Evolutionary conservation across 176 grass and related monocot genomes (phyloP).

Genomic region (Bothriochloa decipiens): DNA sequence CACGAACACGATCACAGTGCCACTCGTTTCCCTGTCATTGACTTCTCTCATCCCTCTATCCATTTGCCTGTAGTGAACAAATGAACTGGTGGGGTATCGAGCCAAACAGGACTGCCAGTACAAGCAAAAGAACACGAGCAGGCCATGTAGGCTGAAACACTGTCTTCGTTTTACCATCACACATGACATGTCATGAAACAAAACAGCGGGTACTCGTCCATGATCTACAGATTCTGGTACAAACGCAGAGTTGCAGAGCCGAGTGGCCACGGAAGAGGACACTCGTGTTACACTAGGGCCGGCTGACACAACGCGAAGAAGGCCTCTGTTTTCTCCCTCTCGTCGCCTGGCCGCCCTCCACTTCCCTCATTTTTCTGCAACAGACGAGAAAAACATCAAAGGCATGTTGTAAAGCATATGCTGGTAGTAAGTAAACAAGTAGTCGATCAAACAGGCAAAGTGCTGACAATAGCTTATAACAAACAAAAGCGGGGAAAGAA

Average conservation of each 20-base stretch:
- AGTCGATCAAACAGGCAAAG: neutral
- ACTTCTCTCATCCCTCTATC: too few species aligned
- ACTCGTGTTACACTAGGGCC: constrained; percentile 26
- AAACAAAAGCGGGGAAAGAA: neutral
- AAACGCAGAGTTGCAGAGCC: constrained; percentile 24
- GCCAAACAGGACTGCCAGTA: neutral
- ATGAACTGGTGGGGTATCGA: too few species aligned
- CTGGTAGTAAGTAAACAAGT: neutral
- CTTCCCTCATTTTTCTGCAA: constrained; percentile 45
- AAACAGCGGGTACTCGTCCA: constrained; percentile 12
- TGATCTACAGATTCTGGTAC: constrained; percentile 43
- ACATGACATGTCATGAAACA: constrained; percentile 10
- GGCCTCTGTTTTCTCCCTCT: constrained; percentile 25
- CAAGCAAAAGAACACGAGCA: neutral
- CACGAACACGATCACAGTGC: too few species aligned
- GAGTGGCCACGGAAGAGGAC: neutral
- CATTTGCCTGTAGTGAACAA: too few species aligned
- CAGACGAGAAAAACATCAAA: neutral
- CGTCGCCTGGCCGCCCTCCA: neutral
- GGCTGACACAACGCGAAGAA: constrained; percentile 1
- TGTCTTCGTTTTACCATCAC: neutral
- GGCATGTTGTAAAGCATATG: neutral
- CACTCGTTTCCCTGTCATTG: too few species aligned
- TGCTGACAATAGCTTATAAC: too few species aligned
- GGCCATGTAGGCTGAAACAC: neutral